A percentile compares a stretch with the other conserved stretches of the same genome.
phyloP scores from a whole-genome alignment of 129 eudicot genomes.

The Silybum marianum region DNA sequence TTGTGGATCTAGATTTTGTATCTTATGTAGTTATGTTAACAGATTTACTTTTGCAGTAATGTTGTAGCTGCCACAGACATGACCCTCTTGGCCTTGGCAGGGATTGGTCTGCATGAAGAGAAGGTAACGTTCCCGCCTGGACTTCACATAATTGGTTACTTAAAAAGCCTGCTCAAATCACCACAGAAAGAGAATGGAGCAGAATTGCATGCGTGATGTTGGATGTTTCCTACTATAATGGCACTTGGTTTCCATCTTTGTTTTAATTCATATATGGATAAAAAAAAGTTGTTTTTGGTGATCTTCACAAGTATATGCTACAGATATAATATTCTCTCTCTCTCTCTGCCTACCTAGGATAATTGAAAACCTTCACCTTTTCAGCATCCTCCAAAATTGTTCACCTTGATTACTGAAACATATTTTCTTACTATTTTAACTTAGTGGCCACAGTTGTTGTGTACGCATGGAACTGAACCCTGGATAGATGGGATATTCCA shows the following conservation, averaged over 20 bases:
- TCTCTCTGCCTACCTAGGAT: background rate
- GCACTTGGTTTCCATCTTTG: background rate
- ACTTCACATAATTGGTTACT: background rate
- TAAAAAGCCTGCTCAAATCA: background rate
- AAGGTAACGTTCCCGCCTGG: constrained; percentile 52
- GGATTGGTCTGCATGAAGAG: constrained; percentile 80
- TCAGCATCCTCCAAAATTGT: background rate
- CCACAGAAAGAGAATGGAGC: background rate
- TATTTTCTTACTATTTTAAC: background rate
- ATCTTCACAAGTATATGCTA: background rate
- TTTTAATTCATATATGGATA: background rate
- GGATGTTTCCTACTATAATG: background rate
- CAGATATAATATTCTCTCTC: background rate
- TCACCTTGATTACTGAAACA: background rate
- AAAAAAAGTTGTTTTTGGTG: background rate
- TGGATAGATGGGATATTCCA: too few relatives aligned
- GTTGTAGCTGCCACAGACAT: constrained; percentile 98
- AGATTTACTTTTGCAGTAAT: constrained; percentile 68
- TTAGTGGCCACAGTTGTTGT: too few relatives aligned
- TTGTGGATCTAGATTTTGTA: constrained; percentile 22
- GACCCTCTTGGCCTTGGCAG: constrained; percentile 93
- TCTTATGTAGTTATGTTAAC: constrained; percentile 21
- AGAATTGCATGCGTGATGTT: background rate
- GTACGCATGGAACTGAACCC: too few relatives aligned
- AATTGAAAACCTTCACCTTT: background rate